Evolutionary conservation across 768 basidiomycete species (phyloP), one percentile per base, ranked within the genome.

Genomic region (Pleurotus eryngii): DNA sequence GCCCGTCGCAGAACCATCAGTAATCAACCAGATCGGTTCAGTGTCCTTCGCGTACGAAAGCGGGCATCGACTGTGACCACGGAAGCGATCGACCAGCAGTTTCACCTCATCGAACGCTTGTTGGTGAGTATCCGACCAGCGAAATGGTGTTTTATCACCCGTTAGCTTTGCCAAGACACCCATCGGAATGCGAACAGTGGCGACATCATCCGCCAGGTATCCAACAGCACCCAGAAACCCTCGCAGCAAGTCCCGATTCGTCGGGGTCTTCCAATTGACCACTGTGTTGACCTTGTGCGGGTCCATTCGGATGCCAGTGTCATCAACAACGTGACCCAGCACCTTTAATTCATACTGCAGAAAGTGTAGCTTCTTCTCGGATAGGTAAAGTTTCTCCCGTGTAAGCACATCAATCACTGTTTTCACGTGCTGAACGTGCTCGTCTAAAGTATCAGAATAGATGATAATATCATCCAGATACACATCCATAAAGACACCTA

Each of bases 51-150:
- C 30, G 9, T 30, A 30, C 1, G 30, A 30, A 1, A 30, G 7
- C 7, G 30, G 30, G 7, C 30, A 9, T 1, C 30, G 30, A 11
- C 30, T 30, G 11, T 30, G 30, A 0, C 1, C 8, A 11, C 30
- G 30, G 3, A 30, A 67, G 0, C 70, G 30, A 0, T 22, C 20
- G 58, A 58, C 2, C 50, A 61, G 37, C 59, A 63, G 6, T 56
- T 78, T 74, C 5, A 77, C 66, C 1, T 67, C 63, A 5, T 76
- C 67, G 55, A 79, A 79, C 0, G 76, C 73, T 0, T 61, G 55
- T 30, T 72, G 67, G 6, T 74, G 60, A 1, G 68, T 71, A 18
- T 58, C 63, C 6, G 49, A 54, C 72, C 69, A 72, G 4, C 65
- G 50, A 59, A 68, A 72, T 0, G 68, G 63, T 0, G 63, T 65